phyloP scores from a whole-genome alignment of 495 filamentous ascomycete genomes.

The Glonium stellatum region DNA sequence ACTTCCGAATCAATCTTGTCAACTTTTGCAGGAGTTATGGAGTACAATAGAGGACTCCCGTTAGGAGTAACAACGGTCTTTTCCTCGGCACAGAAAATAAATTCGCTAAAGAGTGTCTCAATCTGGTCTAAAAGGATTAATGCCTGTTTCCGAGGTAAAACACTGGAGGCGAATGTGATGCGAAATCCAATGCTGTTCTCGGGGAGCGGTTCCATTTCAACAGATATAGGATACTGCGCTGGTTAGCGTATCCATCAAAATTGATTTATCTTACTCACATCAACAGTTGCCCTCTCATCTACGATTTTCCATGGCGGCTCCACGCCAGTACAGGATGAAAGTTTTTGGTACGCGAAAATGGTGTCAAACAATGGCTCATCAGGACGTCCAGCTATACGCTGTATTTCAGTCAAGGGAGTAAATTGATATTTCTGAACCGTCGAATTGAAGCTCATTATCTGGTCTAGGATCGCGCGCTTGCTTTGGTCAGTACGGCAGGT shows the following conservation, averaged over 20 bases:
- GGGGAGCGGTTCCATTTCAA: constrained; percentile 57
- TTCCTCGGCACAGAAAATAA: constrained; percentile 38
- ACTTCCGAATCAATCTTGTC: constrained; percentile 40
- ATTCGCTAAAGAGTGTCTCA: constrained; percentile 45
- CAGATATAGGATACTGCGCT: constrained; percentile 53
- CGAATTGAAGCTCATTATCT: constrained; percentile 56
- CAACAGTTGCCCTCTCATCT: constrained; percentile 50
- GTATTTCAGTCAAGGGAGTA: constrained; percentile 58
- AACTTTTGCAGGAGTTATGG: constrained; percentile 47
- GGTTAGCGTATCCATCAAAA: constrained; percentile 19
- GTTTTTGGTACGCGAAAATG: constrained; percentile 70
- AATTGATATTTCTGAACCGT: constrained; percentile 60
- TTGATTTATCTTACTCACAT: constrained; percentile 38
- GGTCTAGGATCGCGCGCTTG: constrained; percentile 48
- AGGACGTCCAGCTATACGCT: constrained; percentile 54
- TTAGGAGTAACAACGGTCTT: constrained; percentile 11
- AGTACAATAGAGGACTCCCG: constrained; percentile 40
- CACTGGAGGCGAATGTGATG: constrained; percentile 53
- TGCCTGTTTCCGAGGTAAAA: constrained; percentile 59
- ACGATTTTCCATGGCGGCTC: constrained; percentile 42
- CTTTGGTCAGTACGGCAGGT: constrained; percentile 43
- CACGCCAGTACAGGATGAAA: constrained; percentile 10
- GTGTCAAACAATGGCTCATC: constrained; percentile 66
- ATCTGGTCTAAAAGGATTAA: constrained; percentile 54
- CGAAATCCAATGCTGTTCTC: constrained; percentile 46